Evolutionary conservation across 768 basidiomycete species (phyloP).

Genomic region (Boletus huronensis): DNA sequence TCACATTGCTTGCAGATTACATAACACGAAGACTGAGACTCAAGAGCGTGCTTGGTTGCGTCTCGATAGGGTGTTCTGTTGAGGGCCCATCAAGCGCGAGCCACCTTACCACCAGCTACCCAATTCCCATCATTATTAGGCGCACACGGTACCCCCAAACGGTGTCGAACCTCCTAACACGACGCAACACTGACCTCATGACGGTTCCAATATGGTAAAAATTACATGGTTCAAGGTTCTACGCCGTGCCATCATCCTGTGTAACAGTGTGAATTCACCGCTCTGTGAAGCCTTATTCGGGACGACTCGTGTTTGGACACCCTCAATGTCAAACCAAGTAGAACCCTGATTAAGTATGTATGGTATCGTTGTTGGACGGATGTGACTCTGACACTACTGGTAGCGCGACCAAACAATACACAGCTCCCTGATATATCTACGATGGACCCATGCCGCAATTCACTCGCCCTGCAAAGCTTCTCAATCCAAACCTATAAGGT

Average conservation of each 20-base stretch:
- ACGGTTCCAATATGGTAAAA: background rate
- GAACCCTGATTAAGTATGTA: background rate
- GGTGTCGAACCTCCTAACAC: background rate
- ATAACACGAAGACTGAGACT: background rate
- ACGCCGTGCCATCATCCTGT: background rate
- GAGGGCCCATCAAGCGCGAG: background rate
- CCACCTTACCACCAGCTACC: background rate
- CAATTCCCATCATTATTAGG: background rate
- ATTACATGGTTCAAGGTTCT: background rate
- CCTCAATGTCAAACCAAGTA: background rate
- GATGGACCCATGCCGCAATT: background rate
- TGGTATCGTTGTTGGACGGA: background rate
- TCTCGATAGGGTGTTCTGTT: background rate
- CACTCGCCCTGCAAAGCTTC: background rate
- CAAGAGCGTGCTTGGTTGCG: too few species aligned
- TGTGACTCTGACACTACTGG: background rate
- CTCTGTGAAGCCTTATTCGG: background rate
- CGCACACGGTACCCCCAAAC: background rate
- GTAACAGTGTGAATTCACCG: background rate
- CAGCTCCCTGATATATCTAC: background rate
- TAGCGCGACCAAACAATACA: background rate
- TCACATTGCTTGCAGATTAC: background rate
- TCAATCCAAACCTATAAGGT: background rate
- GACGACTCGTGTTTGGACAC: background rate
- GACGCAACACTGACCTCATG: background rate